Conservation (phyloP, 1,139 yeast species). For the Candida tetrigidarum region DNA sequence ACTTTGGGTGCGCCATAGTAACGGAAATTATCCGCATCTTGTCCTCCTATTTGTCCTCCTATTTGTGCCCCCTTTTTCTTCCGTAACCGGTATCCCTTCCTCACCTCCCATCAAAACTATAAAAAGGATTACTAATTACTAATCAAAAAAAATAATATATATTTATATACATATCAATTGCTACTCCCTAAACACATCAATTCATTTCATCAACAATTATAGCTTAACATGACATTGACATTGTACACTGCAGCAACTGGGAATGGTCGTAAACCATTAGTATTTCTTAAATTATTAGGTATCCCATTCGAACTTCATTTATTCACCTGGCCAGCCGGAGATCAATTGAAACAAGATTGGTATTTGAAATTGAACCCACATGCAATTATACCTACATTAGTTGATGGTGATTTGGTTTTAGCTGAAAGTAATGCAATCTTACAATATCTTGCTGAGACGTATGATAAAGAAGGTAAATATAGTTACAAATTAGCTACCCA, state of each 20-base stretch:
- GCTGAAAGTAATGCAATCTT: slow-evolving; percentile 17
- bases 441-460: slow-evolving; percentile 14
- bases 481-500: slow-evolving; percentile 8
- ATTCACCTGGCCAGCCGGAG: slow-evolving; percentile 17
- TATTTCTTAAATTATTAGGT: slow-evolving; percentile 19
- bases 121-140: no score
- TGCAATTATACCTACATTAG: slow-evolving; percentile 17
- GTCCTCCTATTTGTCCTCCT: no score
- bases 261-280: slow-evolving; percentile 23
- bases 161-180: no score
- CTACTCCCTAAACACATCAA: no score
- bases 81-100: no score
- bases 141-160: background rate
- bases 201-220: background rate
- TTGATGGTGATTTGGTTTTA: slow-evolving; percentile 13
- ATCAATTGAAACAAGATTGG: slow-evolving; percentile 18
- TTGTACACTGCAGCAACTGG: slow-evolving; percentile 23
- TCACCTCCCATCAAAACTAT: no score
- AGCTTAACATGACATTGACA: slow-evolving; percentile 14
- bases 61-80: background rate
- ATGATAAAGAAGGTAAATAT: slow-evolving; percentile 14
- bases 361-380: slow-evolving; percentile 18
- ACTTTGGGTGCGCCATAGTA: no score
- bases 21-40: no score
- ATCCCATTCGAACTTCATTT: slow-evolving; percentile 16